Conservation (phyloP, 148 eudicot species). For the Cornus florida region DNA sequence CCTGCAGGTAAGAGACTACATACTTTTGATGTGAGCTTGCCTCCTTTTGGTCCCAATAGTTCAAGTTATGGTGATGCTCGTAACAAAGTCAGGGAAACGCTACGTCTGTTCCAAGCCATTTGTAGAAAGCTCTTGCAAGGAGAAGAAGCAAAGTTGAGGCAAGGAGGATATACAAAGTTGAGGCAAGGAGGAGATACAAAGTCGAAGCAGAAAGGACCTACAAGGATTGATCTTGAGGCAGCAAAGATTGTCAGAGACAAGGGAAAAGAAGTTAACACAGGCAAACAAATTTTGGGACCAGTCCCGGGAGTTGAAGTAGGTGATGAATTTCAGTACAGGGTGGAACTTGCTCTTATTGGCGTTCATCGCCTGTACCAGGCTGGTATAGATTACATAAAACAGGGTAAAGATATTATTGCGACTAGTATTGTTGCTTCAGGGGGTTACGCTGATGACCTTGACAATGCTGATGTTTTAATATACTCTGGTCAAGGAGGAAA, state of each 20-base stretch:
- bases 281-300: slow-evolving; percentile 38
- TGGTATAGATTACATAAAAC: slow-evolving; percentile 72
- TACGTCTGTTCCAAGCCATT: slow-evolving; percentile 60
- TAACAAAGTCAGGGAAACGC: slow-evolving; percentile 63
- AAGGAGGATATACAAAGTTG: background rate
- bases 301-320: slow-evolving; percentile 95
- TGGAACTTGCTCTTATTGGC: slow-evolving; percentile 85
- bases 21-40: slow-evolving; percentile 40
- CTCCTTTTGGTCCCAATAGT: slow-evolving; percentile 45
- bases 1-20: slow-evolving; percentile 16
- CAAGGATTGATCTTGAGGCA: slow-evolving; percentile 54
- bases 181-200: background rate
- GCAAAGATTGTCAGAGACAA: slow-evolving; percentile 45
- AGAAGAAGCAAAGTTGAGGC: slow-evolving; percentile 43
- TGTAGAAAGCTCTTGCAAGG: slow-evolving; percentile 76
- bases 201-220: background rate
- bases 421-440: slow-evolving; percentile 83
- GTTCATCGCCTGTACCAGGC: slow-evolving; percentile 71
- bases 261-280: slow-evolving; percentile 59
- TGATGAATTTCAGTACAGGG: slow-evolving; percentile 75
- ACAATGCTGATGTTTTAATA: slow-evolving; percentile 56
- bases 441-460: slow-evolving; percentile 66
- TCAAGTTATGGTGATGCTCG: slow-evolving; percentile 51
- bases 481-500: slow-evolving; percentile 85
- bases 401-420: slow-evolving; percentile 39